Conservation (phyloP, 352 stramenopile genomes). For the Phytophthora cajani region DNA sequence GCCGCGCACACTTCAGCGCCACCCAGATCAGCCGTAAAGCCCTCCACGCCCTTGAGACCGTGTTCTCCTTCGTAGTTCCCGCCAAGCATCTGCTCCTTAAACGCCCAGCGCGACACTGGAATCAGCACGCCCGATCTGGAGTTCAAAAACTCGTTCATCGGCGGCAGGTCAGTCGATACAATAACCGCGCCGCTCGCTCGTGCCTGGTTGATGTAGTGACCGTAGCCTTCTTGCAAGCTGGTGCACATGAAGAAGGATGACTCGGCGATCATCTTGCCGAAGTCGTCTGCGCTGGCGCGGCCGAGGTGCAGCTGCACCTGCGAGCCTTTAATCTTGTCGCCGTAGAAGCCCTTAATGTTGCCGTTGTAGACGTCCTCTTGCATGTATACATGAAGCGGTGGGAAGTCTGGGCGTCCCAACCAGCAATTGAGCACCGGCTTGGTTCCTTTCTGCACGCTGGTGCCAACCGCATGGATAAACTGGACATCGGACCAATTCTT, state of each 20-base stretch:
- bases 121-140: constrained; percentile 54
- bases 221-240: constrained; percentile 67
- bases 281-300: constrained; percentile 39
- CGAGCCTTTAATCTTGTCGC: constrained; percentile 29
- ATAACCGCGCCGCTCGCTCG: constrained; percentile 52
- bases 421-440: constrained; percentile 61
- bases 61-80: constrained; percentile 57
- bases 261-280: constrained; percentile 61
- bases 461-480: constrained; percentile 61
- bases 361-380: constrained; percentile 42
- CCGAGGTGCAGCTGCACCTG: constrained; percentile 51
- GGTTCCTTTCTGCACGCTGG: constrained; percentile 67
- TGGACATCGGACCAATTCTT: constrained; percentile 56
- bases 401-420: constrained; percentile 55
- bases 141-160: constrained; percentile 74
- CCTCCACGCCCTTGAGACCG: constrained; percentile 52
- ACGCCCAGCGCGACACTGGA: constrained; percentile 28
- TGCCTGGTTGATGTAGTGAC: constrained; percentile 81
- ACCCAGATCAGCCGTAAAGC: constrained; percentile 49
- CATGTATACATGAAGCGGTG: constrained; percentile 63
- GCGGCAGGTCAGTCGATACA: constrained; percentile 57
- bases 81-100: constrained; percentile 58
- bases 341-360: constrained; percentile 39
- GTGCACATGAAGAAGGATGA: constrained; percentile 67
- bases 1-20: constrained; percentile 52